Evolutionary conservation across 495 filamentous ascomycete genomes (phyloP), one percentile per base, ranked within the genome.

Genomic region (Clohesyomyces aquaticus): DNA sequence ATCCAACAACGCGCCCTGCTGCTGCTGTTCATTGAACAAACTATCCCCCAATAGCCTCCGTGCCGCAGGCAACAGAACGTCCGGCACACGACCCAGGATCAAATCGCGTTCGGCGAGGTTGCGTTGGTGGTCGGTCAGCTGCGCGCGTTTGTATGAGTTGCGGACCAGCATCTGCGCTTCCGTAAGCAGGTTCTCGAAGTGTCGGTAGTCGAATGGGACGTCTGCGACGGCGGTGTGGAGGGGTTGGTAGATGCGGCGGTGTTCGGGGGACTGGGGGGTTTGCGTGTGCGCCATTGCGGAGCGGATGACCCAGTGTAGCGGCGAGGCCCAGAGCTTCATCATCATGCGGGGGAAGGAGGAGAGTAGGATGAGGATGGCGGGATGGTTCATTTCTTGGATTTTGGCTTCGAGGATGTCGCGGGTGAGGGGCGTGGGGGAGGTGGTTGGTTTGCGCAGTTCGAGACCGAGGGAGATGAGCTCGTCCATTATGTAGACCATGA

Each of bases 301-400:
- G 11, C 46, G 42, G 0, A 28, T 46, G 35, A 59, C 45, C 57
- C 62, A 66, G 29, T 1, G 22, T 0, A 66, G 69, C 28, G 92
- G 80, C 27, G 83, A 83, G 50, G 85, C 87, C 73, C 86, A 90
- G 57, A 85, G 80, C 42, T 85, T 86, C 18, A 93, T 77, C 66
- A 92, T 87, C 46, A 84, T 82, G 11, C 91, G 85, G 14, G 88
- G 87, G 65, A 88, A 85, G 52, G 87, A 90, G 59, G 86, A 87
- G 22, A 93, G 82, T 49, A 91, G 77, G 49, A 91, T 77, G 61
- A 90, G 78, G 23, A 95, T 78, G 23, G 59, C 84, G 66, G 77
- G 87, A 73, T 72, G 77, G 22, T 76, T 80, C 9, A 75, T 54
- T 73, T 82, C 81, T 19, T 57, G 60, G 54, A 78, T 71, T 71